These are phyloP conservation scores for Brassica juncea DNA, from an alignment of 345 rosid species.

Conservation along the genomic window DNA sequence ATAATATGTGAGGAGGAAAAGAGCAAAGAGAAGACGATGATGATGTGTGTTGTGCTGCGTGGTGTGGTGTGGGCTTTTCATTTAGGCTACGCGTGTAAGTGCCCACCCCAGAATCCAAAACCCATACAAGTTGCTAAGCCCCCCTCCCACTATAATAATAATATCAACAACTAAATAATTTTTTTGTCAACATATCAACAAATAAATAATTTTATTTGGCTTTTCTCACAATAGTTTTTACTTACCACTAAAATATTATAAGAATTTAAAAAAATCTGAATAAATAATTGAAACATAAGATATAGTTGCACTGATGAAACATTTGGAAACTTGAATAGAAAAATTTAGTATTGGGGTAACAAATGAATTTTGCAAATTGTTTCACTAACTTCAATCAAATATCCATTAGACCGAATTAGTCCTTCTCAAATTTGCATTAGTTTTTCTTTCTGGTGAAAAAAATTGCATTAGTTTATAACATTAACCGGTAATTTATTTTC, in stretches of 20 bases:
- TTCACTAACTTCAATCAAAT: neutral
- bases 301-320: too few relatives aligned
- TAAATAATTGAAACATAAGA: too few relatives aligned
- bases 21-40: neutral
- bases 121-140: constrained; percentile 6
- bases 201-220: neutral
- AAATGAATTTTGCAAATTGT: neutral
- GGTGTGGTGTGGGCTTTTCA: constrained; percentile 28
- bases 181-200: neutral
- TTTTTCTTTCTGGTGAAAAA: neutral
- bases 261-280: neutral
- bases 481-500: neutral
- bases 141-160: neutral
- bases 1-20: constrained; percentile 5
- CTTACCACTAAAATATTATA: too few relatives aligned
- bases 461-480: neutral
- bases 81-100: constrained; percentile 32
- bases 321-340: too few relatives aligned
- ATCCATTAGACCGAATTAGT: neutral
- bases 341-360: neutral
- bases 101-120: constrained; percentile 14
- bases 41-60: neutral
- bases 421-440: neutral
- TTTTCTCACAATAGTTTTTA: neutral
- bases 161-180: neutral